phyloP scores from a whole-genome alignment of 2,329 filamentous ascomycete genomes.

The Ascochyta koolunga region DNA sequence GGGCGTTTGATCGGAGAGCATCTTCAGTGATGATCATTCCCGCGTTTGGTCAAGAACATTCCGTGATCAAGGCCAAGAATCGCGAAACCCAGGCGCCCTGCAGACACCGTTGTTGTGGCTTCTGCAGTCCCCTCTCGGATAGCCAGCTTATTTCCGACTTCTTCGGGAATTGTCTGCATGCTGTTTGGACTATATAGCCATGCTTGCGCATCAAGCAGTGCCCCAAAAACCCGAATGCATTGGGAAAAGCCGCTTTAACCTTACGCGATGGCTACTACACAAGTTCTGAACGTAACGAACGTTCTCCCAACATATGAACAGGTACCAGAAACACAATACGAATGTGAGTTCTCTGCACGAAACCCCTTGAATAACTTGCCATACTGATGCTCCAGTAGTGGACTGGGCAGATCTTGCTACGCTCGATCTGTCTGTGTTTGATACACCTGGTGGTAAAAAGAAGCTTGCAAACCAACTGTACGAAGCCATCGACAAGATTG shows the following conservation, averaged over 20 bases:
- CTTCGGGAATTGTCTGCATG: background rate
- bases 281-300: background rate
- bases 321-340: conserved; percentile 1
- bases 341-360: background rate
- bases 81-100: conserved; percentile 10
- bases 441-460: conserved; percentile 61
- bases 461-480: conserved; percentile 60
- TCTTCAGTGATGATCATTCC: conserved; percentile 8
- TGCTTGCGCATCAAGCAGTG: background rate
- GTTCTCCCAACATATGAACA: conserved; percentile 3
- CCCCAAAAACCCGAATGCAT: background rate
- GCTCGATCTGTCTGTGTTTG: conserved; percentile 56
- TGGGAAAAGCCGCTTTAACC: background rate
- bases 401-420: conserved; percentile 24
- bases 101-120: background rate
- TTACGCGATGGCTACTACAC: conserved; percentile 1
- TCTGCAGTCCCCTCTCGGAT: background rate
- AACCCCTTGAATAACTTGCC: background rate
- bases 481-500: conserved; percentile 53
- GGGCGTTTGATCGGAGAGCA: background rate
- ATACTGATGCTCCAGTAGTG: background rate
- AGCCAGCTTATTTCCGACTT: background rate
- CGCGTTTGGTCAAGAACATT: conserved; percentile 5
- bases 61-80: conserved; percentile 23
- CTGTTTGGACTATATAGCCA: background rate